Evolutionary conservation across 2,329 filamentous ascomycete species (phyloP), one percentile per base, ranked within the genome.

Genomic region (Pseudogymnoascus verrucosus): DNA sequence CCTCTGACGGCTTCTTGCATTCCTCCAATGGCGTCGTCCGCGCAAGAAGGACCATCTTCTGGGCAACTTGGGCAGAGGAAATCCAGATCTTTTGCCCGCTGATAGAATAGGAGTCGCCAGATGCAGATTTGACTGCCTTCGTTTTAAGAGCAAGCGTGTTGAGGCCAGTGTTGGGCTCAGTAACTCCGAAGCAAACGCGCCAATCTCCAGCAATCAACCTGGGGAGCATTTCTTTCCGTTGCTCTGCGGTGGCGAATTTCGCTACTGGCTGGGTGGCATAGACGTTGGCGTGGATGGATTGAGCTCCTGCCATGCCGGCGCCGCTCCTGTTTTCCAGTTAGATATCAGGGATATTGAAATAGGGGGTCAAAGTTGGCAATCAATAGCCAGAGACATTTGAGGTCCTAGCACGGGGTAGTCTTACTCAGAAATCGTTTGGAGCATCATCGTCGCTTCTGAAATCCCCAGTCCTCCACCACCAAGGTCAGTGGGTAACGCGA

Each of bases 31-130:
- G 83, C 0, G 86, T 90, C 0, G 90, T 96, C 1, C 91, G 84
- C 0, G 90, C 90, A 0, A 96, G 81, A 0, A 96, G 80, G 3
- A 96, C 87, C 90, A 96, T 96, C 70, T 91, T 90, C 3, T 82
- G 81, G 0, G 91, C 90, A 0, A 93, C 88, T 72, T 96, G 90
- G 0, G 91, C 91, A 62, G 86, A 93, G 0, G 90, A 90, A 63
- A 95, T 96, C 91, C 91, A 96, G 63, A 93, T 93, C 77, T 96
- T 96, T 72, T 93, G 89, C 0, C 91, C 90, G 0, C 84, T 84
- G 10, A 96, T 80, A 1, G 76, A 78, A 72, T 93, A 96, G 3
- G 78, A 80, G 12, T 82, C 78, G 0, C 83, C 83, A 19, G 85
- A 82, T 12, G 44, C 26, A 2, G 66, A 63, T 67, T 80, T 83